Percentiles rank a stretch among this genome's conserved stretches.
phyloP scores from a whole-genome alignment of 2,329 filamentous ascomycete genomes.

The Phaeoacremonium minimum region DNA sequence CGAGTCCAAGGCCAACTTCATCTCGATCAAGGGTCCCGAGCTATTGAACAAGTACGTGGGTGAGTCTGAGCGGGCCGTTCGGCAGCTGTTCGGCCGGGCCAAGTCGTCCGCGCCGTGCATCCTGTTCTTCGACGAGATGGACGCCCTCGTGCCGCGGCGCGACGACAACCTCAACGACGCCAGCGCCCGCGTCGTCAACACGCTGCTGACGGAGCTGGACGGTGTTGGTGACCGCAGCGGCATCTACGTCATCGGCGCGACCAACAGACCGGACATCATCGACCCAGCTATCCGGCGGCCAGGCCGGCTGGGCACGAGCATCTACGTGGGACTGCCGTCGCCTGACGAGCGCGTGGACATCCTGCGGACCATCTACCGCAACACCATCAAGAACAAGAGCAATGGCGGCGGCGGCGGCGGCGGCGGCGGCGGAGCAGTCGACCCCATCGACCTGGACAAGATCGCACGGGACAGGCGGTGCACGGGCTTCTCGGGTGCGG shows the following conservation, averaged over 20 bases:
- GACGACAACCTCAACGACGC: conserved; percentile 72
- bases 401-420: conserved; percentile 7
- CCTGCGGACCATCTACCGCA: conserved; percentile 61
- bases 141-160: conserved; percentile 82
- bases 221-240: conserved; percentile 75
- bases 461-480: conserved; percentile 67
- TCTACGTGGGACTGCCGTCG: conserved; percentile 84
- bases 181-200: conserved; percentile 87
- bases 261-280: conserved; percentile 94
- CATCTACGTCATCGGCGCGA: conserved; percentile 92
- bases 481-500: conserved; percentile 70
- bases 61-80: conserved; percentile 88
- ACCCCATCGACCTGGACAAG: conserved; percentile 39
- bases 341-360: conserved; percentile 78
- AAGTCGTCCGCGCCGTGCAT: conserved; percentile 86
- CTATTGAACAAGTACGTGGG: conserved; percentile 97
- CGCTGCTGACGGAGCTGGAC: conserved; percentile 89
- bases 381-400: conserved; percentile 42
- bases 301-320: conserved; percentile 79
- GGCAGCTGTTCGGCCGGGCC: conserved; percentile 86
- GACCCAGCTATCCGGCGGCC: conserved; percentile 92
- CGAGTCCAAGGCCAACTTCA: conserved; percentile 95
- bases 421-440: conserved; percentile 20
- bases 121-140: conserved; percentile 96
- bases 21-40: conserved; percentile 94